These are phyloP conservation scores for Ceratobasidium sp. DNA, from an alignment of 1,284 basidiomycete species.

Conservation along the genomic window DNA sequence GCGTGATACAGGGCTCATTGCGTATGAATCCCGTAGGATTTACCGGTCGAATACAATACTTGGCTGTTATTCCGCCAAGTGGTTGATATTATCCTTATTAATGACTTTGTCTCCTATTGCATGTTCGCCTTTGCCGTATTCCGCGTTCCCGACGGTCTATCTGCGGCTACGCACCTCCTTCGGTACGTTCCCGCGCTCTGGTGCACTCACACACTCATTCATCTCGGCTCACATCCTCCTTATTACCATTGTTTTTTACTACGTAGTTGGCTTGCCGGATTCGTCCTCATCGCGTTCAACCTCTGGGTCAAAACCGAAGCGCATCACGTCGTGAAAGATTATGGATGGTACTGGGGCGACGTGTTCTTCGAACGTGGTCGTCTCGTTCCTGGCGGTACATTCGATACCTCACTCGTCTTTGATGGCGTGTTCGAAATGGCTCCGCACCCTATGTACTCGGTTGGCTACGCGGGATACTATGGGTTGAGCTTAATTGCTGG, in stretches of 20 bases:
- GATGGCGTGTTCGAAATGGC: constrained; percentile 97
- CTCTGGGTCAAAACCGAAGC: constrained; percentile 99
- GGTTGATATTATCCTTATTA: constrained; percentile 96
- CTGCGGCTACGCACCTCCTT: constrained; percentile 79
- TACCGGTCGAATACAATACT: constrained; percentile 87
- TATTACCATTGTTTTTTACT: no score
- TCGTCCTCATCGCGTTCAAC: constrained; percentile 92
- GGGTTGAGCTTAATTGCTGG: constrained; percentile 92
- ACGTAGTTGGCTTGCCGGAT: constrained; percentile 92
- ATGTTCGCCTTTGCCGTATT: constrained; percentile 95
- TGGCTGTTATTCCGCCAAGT: constrained; percentile 94
- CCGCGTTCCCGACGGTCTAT: constrained; percentile 84
- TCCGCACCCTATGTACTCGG: constrained; percentile 94
- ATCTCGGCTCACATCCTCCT: no score
- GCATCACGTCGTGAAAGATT: constrained; percentile 94
- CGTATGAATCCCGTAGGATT: constrained; percentile 64
- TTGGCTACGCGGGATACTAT: constrained; percentile 97
- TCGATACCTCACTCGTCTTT: constrained; percentile 85
- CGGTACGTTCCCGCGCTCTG: constrained; percentile 66
- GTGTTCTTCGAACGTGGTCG: constrained; percentile 91
- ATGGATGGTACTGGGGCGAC: constrained; percentile 99
- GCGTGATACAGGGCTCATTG: no score
- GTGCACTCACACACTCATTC: not conserved
- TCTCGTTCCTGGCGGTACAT: constrained; percentile 40
- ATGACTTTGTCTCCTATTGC: constrained; percentile 96